Evolutionary conservation across 129 eudicot species (phyloP), one percentile per base, ranked within the genome.

Genomic region (Centaurea solstitialis): DNA sequence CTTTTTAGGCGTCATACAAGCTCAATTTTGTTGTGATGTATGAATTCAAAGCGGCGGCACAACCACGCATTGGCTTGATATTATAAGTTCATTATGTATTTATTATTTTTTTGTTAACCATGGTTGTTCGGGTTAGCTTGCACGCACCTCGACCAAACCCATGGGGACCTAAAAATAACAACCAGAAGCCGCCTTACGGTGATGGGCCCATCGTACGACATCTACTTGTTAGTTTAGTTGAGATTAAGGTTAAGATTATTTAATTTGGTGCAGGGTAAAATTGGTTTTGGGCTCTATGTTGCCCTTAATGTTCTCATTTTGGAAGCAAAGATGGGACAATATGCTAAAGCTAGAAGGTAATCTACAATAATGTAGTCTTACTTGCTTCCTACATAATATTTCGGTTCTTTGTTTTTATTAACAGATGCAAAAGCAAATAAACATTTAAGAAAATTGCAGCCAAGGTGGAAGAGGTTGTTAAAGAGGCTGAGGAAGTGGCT

Each of bases 321-420:
- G 92, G 92, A 87, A 77, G 80, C 85, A 71, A 69, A 87, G 87
- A n/a, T 85, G 87, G 89, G 87, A 79, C 61, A 77, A 30, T 24
- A 28, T 90, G 72, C 85, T 79, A 30, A 84, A 11, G 79, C 78
- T 91, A 21, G 92, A 90, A 91, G 93, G 97, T 86, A 87, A 82
- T 26, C 76, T 70, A 43, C 20, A 9, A n/a, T 39, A 2, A 50
- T 37, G 17, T 65, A 9, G 18, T 43, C 67, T 26, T 47, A 69
- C 47, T 24, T 47, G 69, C 47, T 24, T 75, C 18, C 30, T 35
- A 22, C 53, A 18, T 47, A 24, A 70, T 28, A 22, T 24, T 20
- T 53, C 4, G 33, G 21, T 15, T 77, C 6, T 83, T 62, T 40
- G 59, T 78, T 41, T 72, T 24, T 6, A 28, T 38, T 43, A 22